phyloP scores from a whole-genome alignment of 2,329 filamentous ascomycete species.

The Penicillium brasilianum region DNA sequence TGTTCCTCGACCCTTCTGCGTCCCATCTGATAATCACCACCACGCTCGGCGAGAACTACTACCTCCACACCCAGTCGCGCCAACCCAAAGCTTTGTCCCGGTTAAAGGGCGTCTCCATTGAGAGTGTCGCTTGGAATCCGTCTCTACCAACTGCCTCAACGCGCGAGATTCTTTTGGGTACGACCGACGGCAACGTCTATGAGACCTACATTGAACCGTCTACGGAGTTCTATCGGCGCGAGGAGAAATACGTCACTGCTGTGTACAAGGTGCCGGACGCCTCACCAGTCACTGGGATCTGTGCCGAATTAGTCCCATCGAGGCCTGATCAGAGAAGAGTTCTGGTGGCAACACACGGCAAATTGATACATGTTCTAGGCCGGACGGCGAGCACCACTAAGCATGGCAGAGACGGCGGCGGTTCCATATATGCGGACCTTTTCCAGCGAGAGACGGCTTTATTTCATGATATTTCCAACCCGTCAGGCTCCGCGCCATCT shows the following conservation, averaged over 20 bases:
- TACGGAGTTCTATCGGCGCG: conserved; percentile 91
- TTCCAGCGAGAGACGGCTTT: conserved; percentile 86
- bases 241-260: conserved; percentile 87
- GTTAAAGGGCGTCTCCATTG: conserved; percentile 83
- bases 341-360: conserved; percentile 76
- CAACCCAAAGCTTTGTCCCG: conserved; percentile 81
- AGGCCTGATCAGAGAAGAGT: conserved; percentile 75
- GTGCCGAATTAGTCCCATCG: conserved; percentile 75
- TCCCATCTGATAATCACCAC: conserved; percentile 93
- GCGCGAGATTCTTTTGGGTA: conserved; percentile 88
- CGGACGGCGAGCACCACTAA: conserved; percentile 63
- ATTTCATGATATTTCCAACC: conserved; percentile 71
- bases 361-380: conserved; percentile 80
- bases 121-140: conserved; percentile 93
- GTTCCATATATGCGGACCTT: conserved; percentile 82
- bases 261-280: conserved; percentile 84
- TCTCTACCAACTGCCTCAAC: conserved; percentile 91
- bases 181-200: conserved; percentile 92
- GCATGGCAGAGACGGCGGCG: conserved; percentile 75
- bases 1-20: conserved; percentile 97
- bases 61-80: conserved; percentile 92
- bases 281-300: conserved; percentile 77
- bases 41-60: conserved; percentile 92
- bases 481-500: conserved; percentile 65
- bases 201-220: conserved; percentile 94